Evolutionary conservation across 257 asterid species (phyloP).

Genomic region (Solanum corneliomulleri): DNA sequence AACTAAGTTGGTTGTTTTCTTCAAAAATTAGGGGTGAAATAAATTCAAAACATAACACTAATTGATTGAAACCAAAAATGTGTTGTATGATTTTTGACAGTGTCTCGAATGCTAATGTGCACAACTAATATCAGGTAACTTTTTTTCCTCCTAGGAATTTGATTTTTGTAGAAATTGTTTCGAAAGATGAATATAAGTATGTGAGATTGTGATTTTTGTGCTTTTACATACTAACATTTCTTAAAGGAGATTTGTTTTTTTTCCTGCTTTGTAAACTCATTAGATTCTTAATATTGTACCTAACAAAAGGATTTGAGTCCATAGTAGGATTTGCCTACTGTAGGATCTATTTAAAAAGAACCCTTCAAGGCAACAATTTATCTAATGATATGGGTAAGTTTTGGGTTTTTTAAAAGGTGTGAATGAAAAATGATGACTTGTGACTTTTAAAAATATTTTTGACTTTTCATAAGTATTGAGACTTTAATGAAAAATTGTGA

Average conservation of each 20-base stretch:
- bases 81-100: neutral
- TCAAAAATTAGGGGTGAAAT: neutral
- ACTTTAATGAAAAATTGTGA: too few species aligned
- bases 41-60: neutral
- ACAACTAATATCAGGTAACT: neutral
- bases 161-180: neutral
- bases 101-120: neutral
- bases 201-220: neutral
- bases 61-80: neutral
- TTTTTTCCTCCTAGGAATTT: neutral
- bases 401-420: too few species aligned
- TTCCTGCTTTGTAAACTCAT: neutral
- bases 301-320: neutral
- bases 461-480: too few species aligned
- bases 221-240: neutral
- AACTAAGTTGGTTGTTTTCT: neutral
- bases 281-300: neutral
- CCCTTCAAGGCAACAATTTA: neutral
- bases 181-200: neutral
- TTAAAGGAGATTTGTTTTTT: neutral
- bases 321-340: too few species aligned
- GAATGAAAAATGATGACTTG: too few species aligned
- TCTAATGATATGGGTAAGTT: neutral
- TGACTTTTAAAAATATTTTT: too few species aligned
- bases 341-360: neutral